These are phyloP conservation scores for Leishmania mexicana DNA, from an alignment of 208 protist genomes.

Conservation along the genomic window DNA sequence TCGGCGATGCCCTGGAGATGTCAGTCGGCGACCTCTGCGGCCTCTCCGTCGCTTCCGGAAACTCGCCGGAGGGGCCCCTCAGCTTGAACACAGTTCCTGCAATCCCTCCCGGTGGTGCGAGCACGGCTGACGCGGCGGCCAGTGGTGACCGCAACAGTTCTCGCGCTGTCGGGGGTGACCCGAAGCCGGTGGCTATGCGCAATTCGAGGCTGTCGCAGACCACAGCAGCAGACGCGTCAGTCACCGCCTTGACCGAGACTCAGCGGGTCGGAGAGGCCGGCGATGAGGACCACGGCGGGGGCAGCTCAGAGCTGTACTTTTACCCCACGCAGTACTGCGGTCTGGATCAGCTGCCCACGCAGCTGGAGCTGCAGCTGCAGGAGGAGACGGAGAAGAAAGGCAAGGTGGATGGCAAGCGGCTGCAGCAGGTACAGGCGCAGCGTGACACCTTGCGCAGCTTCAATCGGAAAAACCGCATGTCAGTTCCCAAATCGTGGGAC, in stretches of 20 bases:
- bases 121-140: background rate
- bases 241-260: background rate
- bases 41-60: background rate
- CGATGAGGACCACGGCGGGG: constrained; percentile 12
- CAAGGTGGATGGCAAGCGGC: constrained; percentile 81
- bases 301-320: constrained; percentile 42
- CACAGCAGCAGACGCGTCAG: background rate
- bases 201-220: background rate
- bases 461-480: constrained; percentile 66
- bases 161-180: background rate
- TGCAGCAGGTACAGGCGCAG: constrained; percentile 74
- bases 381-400: constrained; percentile 85
- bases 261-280: background rate
- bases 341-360: constrained; percentile 52
- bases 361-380: constrained; percentile 69
- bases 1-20: background rate
- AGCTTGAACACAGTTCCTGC: background rate
- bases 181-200: background rate
- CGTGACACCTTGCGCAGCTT: constrained; percentile 60
- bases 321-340: constrained; percentile 77
- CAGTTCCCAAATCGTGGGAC: constrained; percentile 69
- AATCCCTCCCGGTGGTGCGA: background rate
- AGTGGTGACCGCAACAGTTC: background rate
- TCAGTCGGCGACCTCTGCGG: background rate
- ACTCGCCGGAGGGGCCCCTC: background rate